Percentiles rank a stretch among this genome's conserved stretches.
phyloP scores from a whole-genome alignment of 2,329 filamentous ascomycete species.

The Alternaria longipes region DNA sequence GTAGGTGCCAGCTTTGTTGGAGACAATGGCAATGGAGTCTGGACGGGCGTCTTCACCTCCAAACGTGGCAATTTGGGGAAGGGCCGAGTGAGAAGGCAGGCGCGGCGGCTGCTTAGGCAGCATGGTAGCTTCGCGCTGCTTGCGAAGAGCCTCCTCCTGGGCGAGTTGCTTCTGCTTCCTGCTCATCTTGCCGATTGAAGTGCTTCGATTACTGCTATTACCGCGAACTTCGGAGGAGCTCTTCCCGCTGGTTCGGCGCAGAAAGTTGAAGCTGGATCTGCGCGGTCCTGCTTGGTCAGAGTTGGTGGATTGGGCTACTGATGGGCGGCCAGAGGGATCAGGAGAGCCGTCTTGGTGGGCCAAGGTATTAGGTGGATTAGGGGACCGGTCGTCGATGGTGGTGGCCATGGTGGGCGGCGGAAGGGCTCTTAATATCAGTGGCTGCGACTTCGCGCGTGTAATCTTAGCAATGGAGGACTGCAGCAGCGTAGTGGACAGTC shows the following conservation, averaged over 20 bases:
- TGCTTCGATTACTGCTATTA: constrained; percentile 34
- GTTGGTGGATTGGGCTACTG: constrained; percentile 23
- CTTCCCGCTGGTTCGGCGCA: constrained; percentile 46
- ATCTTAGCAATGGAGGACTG: constrained; percentile 37
- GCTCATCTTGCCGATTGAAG: constrained; percentile 56
- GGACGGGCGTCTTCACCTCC: constrained; percentile 70
- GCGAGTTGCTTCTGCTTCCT: constrained; percentile 65
- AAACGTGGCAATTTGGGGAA: constrained; percentile 64
- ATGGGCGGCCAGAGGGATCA: constrained; percentile 34
- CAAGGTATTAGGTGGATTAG: constrained; percentile 18
- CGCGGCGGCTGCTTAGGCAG: constrained; percentile 69
- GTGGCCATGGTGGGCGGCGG: constrained; percentile 40
- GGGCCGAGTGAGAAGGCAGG: constrained; percentile 59
- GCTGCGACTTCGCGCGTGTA: constrained; percentile 29
- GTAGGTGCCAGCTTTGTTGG: constrained; percentile 62
- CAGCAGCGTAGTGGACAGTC: constrained; percentile 23
- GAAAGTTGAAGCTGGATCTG: constrained; percentile 49
- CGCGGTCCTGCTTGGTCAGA: constrained; percentile 30
- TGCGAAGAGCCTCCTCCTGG: constrained; percentile 63
- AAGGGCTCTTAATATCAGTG: constrained; percentile 37
- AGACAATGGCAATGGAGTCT: constrained; percentile 69
- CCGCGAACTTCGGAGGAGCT: constrained; percentile 33
- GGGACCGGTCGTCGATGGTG: constrained; percentile 31
- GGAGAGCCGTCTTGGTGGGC: constrained; percentile 38
- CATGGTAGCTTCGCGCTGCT: constrained; percentile 64